Evolutionary conservation across 23 red algal species (phyloP), one percentile per base, ranked within the genome.

Genomic region (Gracilaria domingensis): DNA sequence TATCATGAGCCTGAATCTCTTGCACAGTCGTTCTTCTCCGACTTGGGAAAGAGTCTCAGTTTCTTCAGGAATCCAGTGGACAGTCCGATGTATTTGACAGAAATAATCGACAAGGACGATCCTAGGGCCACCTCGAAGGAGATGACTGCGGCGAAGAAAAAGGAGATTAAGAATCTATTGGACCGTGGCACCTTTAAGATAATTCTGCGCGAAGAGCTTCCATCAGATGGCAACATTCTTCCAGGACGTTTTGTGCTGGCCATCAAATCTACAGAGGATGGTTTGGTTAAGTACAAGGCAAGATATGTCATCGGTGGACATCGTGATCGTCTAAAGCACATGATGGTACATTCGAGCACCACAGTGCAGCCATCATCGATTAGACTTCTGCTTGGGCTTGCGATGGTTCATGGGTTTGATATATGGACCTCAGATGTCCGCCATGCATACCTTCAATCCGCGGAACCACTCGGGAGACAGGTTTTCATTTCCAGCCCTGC

Each of bases 141-240:
- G 8, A 79, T 79, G 71, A 44, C 0, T 38, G 72, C 44, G 0
- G 71, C 69, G 12, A 65, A 89, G 73, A 12, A 69, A n/a, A 69
- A 30, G 1, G 66, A 75, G 32, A 58, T 87, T 14, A 79, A 49
- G 32, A 67, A 80, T 33, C 55, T 89, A 2, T 53, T 89, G 9
- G 30, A 89, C 3, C 44, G 55, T 48, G 72, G 75, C 4, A 89
- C 67, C 0, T 89, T 89, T n/a, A 79, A 44, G 21, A 21, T 89
- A 1, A 79, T 89, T 16, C 86, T 89, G 0, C 24, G n/a, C 1
- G 49, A 79, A 79, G 86, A 89, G 8, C 0, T 89, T 40, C 75
- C 86, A 20, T 18, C 69, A 2, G 86, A 79, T 89, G 86, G 50
- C 3, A 89, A 89, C 72, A 30, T 79, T n/a, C 53, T 89, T 12